Evolutionary conservation across 257 asterid genomes (phyloP).

Genomic region (Primulina huaijiensis): DNA sequence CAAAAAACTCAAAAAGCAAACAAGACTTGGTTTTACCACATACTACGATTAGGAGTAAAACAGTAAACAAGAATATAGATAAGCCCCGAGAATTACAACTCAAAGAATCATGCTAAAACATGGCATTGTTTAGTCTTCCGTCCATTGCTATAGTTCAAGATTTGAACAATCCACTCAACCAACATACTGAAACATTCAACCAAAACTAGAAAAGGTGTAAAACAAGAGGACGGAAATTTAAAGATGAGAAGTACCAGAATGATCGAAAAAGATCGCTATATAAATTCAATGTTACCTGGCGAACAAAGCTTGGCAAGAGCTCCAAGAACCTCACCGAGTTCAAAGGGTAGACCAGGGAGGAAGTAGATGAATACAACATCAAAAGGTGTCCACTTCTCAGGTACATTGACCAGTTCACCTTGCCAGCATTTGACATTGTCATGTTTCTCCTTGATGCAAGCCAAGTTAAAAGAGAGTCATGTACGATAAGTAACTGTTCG

Average conservation of each 20-base stretch:
- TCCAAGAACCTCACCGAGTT: slow-evolving; percentile 58
- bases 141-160: background rate
- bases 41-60: background rate
- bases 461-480: slow-evolving; percentile 66
- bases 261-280: background rate
- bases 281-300: slow-evolving; percentile 49
- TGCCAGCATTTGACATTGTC: slow-evolving; percentile 90
- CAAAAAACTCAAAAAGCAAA: background rate
- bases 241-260: background rate
- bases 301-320: slow-evolving; percentile 55
- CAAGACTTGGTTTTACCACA: background rate
- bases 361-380: slow-evolving; percentile 71
- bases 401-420: slow-evolving; percentile 64
- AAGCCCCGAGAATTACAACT: background rate
- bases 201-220: background rate
- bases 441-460: slow-evolving; percentile 69
- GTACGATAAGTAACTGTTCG: slow-evolving; percentile 61
- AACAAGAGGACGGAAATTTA: background rate
- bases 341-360: slow-evolving; percentile 74
- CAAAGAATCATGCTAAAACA: background rate
- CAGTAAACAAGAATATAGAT: background rate
- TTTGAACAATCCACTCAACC: background rate
- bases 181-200: background rate
- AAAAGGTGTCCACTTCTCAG: slow-evolving; percentile 70
- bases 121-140: background rate